These are phyloP conservation scores for Hypoxylon fragiforme DNA, from an alignment of 495 filamentous ascomycete genomes.

Conservation along the genomic window DNA sequence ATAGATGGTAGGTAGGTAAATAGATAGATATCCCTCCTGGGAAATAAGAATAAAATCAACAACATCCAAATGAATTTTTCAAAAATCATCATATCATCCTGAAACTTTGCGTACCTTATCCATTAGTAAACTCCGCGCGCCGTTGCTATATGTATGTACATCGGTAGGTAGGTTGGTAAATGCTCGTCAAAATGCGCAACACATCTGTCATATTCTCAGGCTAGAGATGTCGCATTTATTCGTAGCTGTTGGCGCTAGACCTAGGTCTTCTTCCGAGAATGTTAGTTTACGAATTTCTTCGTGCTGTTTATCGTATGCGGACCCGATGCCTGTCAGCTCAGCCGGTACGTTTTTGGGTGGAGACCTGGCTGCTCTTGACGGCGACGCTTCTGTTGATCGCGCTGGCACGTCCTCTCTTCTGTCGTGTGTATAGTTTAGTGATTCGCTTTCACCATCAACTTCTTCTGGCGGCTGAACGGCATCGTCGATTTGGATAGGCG, in stretches of 20 bases:
- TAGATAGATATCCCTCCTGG: too few species aligned
- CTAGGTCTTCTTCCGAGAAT: constrained; percentile 26
- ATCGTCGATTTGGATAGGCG: not conserved
- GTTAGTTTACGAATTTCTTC: constrained; percentile 10
- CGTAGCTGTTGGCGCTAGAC: constrained; percentile 14
- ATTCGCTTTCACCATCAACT: constrained; percentile 4
- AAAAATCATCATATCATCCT: not conserved
- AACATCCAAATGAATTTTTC: not conserved
- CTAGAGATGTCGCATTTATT: constrained; percentile 20
- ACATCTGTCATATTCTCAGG: constrained; percentile 17
- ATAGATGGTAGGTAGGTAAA: too few species aligned
- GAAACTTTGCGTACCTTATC: constrained; percentile 1
- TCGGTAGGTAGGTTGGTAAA: not conserved
- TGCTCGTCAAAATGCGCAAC: not conserved
- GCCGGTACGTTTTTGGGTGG: constrained; percentile 10
- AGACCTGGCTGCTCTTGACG: constrained; percentile 8
- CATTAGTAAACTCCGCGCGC: constrained; percentile 25
- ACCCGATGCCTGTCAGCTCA: constrained; percentile 26
- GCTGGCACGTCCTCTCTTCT: constrained; percentile 22
- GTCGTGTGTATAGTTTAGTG: constrained; percentile 22
- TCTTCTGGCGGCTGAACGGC: constrained; percentile 5
- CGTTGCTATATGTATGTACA: constrained; percentile 22
- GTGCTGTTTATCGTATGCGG: constrained; percentile 14
- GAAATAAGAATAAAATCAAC: not conserved
- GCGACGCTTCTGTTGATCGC: constrained; percentile 31